These are phyloP conservation scores for Candida sanyaensis DNA, from an alignment of 1,139 yeast species.

Conservation along the genomic window DNA sequence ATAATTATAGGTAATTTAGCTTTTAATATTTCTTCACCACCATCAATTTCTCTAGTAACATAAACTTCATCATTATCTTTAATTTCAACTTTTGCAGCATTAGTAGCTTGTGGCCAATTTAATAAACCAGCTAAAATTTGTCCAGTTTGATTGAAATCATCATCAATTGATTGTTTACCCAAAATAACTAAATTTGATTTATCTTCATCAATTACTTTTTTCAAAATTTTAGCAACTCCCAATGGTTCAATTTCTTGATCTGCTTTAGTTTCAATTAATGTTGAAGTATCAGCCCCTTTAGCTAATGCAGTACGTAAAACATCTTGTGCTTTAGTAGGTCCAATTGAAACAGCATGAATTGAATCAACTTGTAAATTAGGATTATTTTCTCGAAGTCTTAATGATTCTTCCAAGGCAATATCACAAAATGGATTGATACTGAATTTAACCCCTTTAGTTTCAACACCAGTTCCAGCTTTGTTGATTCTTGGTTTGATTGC, in stretches of 20 bases:
- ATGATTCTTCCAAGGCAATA: slow-evolving; percentile 92
- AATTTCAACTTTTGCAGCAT: slow-evolving; percentile 84
- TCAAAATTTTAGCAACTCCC: slow-evolving; percentile 81
- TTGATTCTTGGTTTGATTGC: slow-evolving; percentile 93
- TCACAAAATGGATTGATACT: slow-evolving; percentile 97
- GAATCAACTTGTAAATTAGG: slow-evolving; percentile 54
- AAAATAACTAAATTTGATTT: slow-evolving; percentile 76
- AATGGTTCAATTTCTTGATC: slow-evolving; percentile 82
- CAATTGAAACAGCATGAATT: slow-evolving; percentile 92
- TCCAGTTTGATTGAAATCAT: slow-evolving; percentile 95
- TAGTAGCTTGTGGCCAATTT: slow-evolving; percentile 98
- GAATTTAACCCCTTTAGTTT: slow-evolving; percentile 88
- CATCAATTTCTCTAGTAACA: slow-evolving; percentile 92
- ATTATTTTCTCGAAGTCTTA: slow-evolving; percentile 70
- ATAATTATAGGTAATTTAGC: slow-evolving; percentile 83
- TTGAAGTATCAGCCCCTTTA: slow-evolving; percentile 87
- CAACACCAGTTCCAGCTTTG: slow-evolving; percentile 82
- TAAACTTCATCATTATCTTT: slow-evolving; percentile 56
- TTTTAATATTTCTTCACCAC: slow-evolving; percentile 83
- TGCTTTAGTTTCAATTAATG: slow-evolving; percentile 80
- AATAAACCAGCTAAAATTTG: slow-evolving; percentile 94
- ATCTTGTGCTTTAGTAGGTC: slow-evolving; percentile 86
- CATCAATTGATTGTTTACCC: slow-evolving; percentile 97
- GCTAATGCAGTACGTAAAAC: slow-evolving; percentile 88
- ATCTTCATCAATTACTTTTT: slow-evolving; percentile 70